These are phyloP conservation scores for Amphirosellinia nigrospora DNA, from an alignment of 495 filamentous ascomycete genomes.

Conservation along the genomic window DNA sequence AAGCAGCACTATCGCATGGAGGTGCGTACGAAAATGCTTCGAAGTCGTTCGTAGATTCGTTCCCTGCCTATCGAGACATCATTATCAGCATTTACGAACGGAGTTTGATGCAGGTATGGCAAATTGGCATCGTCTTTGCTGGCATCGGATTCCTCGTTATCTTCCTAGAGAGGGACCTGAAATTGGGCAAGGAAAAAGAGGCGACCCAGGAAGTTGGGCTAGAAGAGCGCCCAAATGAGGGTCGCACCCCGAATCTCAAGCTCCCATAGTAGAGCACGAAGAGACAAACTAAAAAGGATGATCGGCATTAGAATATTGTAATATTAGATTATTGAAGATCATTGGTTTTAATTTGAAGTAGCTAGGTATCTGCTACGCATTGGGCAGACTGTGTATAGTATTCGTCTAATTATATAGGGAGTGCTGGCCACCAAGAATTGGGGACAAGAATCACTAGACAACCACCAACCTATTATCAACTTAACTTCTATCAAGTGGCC, in stretches of 20 bases:
- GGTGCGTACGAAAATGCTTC: neutral
- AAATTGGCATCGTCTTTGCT: neutral
- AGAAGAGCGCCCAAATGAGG: slow-evolving; percentile 5
- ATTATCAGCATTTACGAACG: neutral
- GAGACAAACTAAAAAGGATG: neutral
- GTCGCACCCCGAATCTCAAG: neutral
- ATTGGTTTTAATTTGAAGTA: neutral
- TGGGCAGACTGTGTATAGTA: neutral
- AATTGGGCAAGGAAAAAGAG: slow-evolving; percentile 21
- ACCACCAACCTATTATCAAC: neutral
- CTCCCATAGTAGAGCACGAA: neutral
- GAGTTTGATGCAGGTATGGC: neutral
- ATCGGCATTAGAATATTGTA: neutral
- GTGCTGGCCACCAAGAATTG: neutral
- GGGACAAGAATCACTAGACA: too few relatives aligned
- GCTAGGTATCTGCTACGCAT: neutral
- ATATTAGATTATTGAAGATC: too few relatives aligned
- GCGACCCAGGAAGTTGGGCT: slow-evolving; percentile 23
- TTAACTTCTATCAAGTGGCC: neutral
- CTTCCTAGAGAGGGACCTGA: slow-evolving; percentile 24
- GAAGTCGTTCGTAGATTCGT: slow-evolving; percentile 8
- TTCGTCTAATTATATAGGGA: neutral
- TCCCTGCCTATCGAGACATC: neutral
- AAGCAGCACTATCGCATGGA: neutral
- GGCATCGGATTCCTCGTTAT: slow-evolving; percentile 14